Conservation (phyloP, 1,139 yeast genomes). For the Magnusiomyces starmeri region DNA sequence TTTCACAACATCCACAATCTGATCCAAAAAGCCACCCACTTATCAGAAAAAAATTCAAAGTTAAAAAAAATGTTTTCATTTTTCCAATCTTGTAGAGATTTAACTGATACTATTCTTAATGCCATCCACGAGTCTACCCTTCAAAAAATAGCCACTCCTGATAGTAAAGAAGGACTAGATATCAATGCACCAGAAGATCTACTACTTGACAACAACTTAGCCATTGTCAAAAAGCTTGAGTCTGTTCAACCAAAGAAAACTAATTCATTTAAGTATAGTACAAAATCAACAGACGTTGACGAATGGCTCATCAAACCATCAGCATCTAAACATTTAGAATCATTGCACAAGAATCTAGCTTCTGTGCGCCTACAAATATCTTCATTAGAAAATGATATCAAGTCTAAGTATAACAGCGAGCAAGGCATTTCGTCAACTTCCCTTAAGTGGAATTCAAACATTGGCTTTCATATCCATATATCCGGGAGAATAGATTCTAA, state of each 20-base stretch:
- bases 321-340: constrained; percentile 23
- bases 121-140: background rate
- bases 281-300: background rate
- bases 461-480: constrained; percentile 29
- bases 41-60: constrained; percentile 1
- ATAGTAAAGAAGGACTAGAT: constrained; percentile 14
- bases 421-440: constrained; percentile 19
- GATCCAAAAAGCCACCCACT: background rate
- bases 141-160: background rate
- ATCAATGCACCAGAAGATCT: background rate
- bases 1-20: constrained; percentile 21
- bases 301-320: constrained; percentile 20
- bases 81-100: constrained; percentile 19
- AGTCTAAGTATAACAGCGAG: background rate
- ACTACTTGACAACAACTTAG: background rate
- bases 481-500: constrained; percentile 13
- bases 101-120: constrained; percentile 26
- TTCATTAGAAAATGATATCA: background rate
- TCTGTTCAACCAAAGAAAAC: background rate
- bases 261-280: background rate
- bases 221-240: background rate
- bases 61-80: constrained; percentile 17
- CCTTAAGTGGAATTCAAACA: constrained; percentile 33
- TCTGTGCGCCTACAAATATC: background rate
- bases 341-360: constrained; percentile 19